Evolutionary conservation across 2,329 filamentous ascomycete genomes (phyloP), one percentile per base, ranked within the genome.

Genomic region (Conoideocrella luteorostrata): DNA sequence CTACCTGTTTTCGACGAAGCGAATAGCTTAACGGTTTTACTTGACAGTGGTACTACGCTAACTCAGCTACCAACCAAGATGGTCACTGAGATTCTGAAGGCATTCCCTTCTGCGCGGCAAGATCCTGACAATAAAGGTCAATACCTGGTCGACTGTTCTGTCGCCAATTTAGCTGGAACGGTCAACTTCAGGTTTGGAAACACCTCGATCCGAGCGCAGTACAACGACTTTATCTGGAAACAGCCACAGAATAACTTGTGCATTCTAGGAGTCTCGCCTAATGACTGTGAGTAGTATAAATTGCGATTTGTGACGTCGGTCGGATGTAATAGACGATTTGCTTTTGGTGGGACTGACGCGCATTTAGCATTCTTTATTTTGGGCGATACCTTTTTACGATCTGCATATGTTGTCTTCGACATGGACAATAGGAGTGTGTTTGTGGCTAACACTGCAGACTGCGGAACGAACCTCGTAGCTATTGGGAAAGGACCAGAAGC

Each of bases 41-140:
- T 84, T 24, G 80, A 83, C 59, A 78, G 75, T 6, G 82, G 82
- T 44, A 80, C 75, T 45, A 82, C 75, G 30, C 64, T 84, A 46
- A 81, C 74, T 56, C 78, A 80, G 52, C 70, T 86, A 3, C 81
- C 81, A 3, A 62, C 74, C 48, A 57, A 65, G 21, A 57, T 83
- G 35, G 69, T 74, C 26, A 49, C 57, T 12, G 43, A 56, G 12
- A 59, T 77, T 18, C 63, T 47, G 45, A 58, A 26, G 64, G 66
- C 44, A 51, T 76, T 52, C 38, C 49, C 49, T 12, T 67, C 65
- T 48, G 68, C 74, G 28, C 56, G 64, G 10, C 66, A 69, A 41
- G 64, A 71, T 34, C 37, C 57, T 2, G 46, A 61, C 18, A 51
- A 63, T 18, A 68, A 67, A 11, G 20, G 20, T 23, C 67, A 67